Evolutionary conservation across 1,139 yeast species (phyloP), one percentile per base, ranked within the genome.

Genomic region (Geotrichum restrictum): DNA sequence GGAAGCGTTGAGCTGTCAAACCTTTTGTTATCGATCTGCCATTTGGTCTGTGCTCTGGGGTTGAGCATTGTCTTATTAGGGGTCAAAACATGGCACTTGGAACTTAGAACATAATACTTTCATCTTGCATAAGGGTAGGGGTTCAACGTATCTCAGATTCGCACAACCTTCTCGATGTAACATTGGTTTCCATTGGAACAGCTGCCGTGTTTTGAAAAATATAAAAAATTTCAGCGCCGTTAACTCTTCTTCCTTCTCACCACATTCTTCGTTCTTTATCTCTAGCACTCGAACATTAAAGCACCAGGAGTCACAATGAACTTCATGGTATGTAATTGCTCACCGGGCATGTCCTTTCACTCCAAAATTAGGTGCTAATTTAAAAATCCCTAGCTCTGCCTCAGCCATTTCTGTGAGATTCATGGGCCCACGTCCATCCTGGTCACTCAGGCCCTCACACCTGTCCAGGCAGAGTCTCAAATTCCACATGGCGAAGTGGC

Each of bases 371-470:
- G 7, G 11, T 32, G 18, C 38, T 43, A 13, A 32, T 43, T 31
- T 43, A n/a, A 6, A n/a, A n/a, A 2, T 24, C 11, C 18, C 47
- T n/a, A 19, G 53, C 72, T 85, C 18, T 78, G 88, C 44, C 66
- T 87, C 55, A 85, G 89, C 0, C 95, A 87, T 63, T 88, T 87
- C 65, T 88, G 96, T 68, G 96, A 88, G 68, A 75, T 83, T 32
- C 95, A 88, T 64, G 96, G 96, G 0, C 95, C 96, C 0, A 76
- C 84, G 16, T 77, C 83, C 45, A 75, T 88, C n/a, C 69, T 84
- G 62, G 86, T 91, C 61, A 85, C 95, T 0, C 93, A 85, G 62
- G 60, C 66, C 22, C 62, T 73, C n/a, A 59, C 70, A 21, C 63
- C 65, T 51, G 71, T 55, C 38, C 53, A 54, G n/a, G 59, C 62